Evolutionary conservation across 1,284 basidiomycete genomes (phyloP).

Genomic region (Microbotryum intermedium): DNA sequence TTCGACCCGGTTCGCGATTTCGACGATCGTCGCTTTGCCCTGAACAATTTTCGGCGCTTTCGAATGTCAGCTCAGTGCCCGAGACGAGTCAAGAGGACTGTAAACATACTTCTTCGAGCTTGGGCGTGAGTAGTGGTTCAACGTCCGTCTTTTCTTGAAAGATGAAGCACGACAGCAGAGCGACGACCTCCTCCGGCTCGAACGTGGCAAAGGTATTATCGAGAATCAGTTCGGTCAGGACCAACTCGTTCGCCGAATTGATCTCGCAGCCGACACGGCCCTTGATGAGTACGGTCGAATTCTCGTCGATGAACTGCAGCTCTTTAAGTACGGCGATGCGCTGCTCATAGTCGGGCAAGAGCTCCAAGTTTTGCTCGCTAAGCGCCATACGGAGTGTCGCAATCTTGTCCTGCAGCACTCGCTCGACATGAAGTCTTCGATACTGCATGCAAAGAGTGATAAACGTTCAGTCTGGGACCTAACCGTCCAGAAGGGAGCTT

Average conservation of each 20-base stretch:
- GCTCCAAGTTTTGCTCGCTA: constrained; percentile 92
- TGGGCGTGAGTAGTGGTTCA: constrained; percentile 68
- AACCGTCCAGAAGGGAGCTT: too few species aligned
- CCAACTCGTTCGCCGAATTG: constrained; percentile 90
- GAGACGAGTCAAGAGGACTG: background rate
- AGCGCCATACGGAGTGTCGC: constrained; percentile 64
- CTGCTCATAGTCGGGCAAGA: constrained; percentile 95
- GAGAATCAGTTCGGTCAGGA: constrained; percentile 91
- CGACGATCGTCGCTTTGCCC: constrained; percentile 68
- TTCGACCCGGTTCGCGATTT: constrained; percentile 74
- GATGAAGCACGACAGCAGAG: constrained; percentile 88
- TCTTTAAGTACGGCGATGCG: constrained; percentile 83
- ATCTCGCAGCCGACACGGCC: constrained; percentile 98
- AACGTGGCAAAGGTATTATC: constrained; percentile 87
- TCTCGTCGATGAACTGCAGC: constrained; percentile 84
- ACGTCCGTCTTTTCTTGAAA: constrained; percentile 95
- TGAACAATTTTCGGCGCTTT: constrained; percentile 19
- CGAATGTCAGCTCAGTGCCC: background rate
- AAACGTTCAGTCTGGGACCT: background rate
- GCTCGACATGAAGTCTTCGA: constrained; percentile 60
- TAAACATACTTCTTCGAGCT: constrained; percentile 51
- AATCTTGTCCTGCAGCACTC: constrained; percentile 63
- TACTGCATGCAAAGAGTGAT: constrained; percentile 49
- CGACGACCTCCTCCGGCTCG: constrained; percentile 94
- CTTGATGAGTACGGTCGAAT: constrained; percentile 88